These are phyloP conservation scores for Aphanomyces stellatus DNA, from an alignment of 352 stramenopile species.

Conservation along the genomic window DNA sequence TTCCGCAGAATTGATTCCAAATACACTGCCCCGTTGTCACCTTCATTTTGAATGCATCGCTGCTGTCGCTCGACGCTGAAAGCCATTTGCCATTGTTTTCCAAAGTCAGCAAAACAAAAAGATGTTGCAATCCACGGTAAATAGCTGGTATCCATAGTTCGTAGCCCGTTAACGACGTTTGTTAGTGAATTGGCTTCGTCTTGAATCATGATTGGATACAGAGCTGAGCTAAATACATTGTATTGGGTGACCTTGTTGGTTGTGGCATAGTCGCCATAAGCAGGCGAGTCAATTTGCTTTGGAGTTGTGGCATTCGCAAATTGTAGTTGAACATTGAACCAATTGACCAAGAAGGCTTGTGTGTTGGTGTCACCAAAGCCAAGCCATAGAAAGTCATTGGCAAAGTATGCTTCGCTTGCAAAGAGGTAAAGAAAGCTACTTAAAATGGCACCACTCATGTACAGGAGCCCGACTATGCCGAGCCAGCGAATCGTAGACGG, in stretches of 20 bases:
- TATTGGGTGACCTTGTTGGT: neutral
- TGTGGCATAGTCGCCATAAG: neutral
- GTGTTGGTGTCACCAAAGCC: neutral
- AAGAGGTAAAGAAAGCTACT: neutral
- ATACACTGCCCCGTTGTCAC: too few species aligned
- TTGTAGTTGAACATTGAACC: neutral
- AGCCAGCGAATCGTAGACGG: neutral
- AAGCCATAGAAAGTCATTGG: neutral
- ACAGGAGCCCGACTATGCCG: neutral
- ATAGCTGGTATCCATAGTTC: neutral
- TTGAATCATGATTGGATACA: conserved; percentile 8
- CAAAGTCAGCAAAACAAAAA: too few species aligned
- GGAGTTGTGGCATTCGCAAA: neutral
- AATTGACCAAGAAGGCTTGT: neutral
- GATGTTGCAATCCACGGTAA: too few species aligned
- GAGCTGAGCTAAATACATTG: neutral
- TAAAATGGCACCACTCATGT: neutral
- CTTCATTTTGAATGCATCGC: too few species aligned
- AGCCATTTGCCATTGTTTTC: too few species aligned
- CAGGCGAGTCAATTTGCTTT: neutral
- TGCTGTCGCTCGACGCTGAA: too few species aligned
- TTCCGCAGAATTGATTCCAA: too few species aligned
- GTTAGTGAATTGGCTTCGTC: conserved; percentile 1
- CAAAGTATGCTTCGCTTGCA: neutral
- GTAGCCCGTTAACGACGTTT: neutral